A percentile compares a stretch with the other conserved stretches of the same genome.
phyloP scores from a whole-genome alignment of 345 rosid genomes.

The Tarenaya hassleriana region DNA sequence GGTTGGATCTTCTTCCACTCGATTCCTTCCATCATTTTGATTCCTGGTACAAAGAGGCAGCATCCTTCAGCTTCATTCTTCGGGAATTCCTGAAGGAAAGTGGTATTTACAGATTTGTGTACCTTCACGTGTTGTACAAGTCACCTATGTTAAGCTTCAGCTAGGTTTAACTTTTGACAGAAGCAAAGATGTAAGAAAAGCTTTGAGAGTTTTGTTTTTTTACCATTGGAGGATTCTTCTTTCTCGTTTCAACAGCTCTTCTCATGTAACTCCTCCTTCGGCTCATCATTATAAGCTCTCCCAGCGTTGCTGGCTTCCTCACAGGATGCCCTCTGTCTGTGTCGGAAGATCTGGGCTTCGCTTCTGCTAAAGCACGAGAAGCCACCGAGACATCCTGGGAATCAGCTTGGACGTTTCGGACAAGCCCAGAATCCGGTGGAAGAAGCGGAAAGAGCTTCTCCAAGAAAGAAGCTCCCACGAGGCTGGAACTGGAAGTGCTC shows the following conservation, averaged over 20 bases:
- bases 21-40: conserved; percentile 45
- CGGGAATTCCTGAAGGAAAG: conserved; percentile 53
- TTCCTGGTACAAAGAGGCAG: conserved; percentile 45
- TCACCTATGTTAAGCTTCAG: too few relatives aligned
- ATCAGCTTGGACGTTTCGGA: conserved; percentile 25
- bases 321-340: conserved; percentile 21
- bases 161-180: conserved; percentile 13
- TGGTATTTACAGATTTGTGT: too few relatives aligned
- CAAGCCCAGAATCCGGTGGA: conserved; percentile 42
- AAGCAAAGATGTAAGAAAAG: conserved; percentile 8
- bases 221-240: conserved; percentile 54
- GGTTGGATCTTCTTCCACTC: conserved; percentile 45
- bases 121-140: too few relatives aligned
- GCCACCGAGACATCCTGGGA: conserved; percentile 17
- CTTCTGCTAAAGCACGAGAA: conserved; percentile 21
- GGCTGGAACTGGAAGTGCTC: conserved; percentile 58
- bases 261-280: conserved; percentile 62
- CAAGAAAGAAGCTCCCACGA: conserved; percentile 65
- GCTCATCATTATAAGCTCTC: conserved; percentile 81
- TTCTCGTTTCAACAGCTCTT: conserved; percentile 51
- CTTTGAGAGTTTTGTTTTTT: conserved; percentile 12
- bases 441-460: conserved; percentile 77
- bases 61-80: conserved; percentile 43
- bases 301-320: conserved; percentile 59
- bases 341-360: conserved; percentile 21